These are phyloP conservation scores for Castanopsis chinensis DNA, from an alignment of 306 rosid species.

Conservation along the genomic window DNA sequence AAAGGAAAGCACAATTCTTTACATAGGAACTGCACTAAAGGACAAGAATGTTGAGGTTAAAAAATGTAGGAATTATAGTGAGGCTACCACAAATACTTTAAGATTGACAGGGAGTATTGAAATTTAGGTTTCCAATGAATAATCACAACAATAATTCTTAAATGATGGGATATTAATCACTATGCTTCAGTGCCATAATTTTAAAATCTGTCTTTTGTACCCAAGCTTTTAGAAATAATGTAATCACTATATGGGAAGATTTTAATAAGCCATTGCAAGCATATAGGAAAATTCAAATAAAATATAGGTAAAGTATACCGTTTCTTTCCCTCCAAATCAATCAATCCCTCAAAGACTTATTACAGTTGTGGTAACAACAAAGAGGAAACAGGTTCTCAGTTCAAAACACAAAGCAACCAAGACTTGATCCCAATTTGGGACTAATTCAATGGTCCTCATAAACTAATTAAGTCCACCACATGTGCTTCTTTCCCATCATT, in stretches of 20 bases:
- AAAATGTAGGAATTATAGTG: background rate
- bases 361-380: background rate
- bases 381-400: background rate
- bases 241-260: background rate
- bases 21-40: background rate
- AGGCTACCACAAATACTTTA: background rate
- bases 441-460: background rate
- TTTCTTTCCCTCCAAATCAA: background rate
- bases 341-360: background rate
- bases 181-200: background rate
- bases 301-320: background rate
- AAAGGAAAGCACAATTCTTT: background rate
- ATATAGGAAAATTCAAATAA: background rate
- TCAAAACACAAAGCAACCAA: background rate
- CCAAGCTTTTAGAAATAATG: background rate
- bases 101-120: background rate
- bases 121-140: background rate
- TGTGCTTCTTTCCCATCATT: background rate
- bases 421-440: background rate
- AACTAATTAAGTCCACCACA: background rate
- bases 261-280: background rate
- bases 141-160: background rate
- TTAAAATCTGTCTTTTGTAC: background rate
- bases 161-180: background rate
- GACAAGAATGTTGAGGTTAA: background rate